phyloP scores from a whole-genome alignment of 2,329 filamentous ascomycete genomes.

The Exophiala aquamarina region DNA sequence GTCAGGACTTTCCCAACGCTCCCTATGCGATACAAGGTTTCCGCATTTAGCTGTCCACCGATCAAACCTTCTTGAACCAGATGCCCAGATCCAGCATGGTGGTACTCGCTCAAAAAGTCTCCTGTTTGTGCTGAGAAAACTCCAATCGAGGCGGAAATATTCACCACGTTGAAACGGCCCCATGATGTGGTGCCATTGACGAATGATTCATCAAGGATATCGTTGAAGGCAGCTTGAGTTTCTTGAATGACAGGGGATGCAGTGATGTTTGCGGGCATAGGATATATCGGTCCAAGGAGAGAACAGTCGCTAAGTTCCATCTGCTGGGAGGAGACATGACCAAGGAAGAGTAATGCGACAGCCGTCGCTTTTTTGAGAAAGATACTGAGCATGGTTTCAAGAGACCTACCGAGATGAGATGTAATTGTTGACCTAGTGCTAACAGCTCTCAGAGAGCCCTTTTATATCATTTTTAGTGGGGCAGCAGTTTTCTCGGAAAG shows the following conservation, averaged over 20 bases:
- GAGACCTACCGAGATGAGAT: too few species aligned
- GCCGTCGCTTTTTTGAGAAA: too few species aligned
- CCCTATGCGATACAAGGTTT: slow-evolving; percentile 33
- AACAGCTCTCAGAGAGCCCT: too few species aligned
- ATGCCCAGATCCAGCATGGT: slow-evolving; percentile 6
- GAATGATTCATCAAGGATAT: neutral
- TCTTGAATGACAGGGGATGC: slow-evolving; percentile 4
- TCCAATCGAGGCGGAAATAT: slow-evolving; percentile 4
- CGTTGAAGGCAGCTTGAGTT: slow-evolving; percentile 1
- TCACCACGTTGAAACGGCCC: slow-evolving; percentile 4
- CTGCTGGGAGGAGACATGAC: neutral
- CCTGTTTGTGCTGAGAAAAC: slow-evolving; percentile 12
- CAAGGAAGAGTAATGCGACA: too few species aligned
- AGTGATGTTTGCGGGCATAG: slow-evolving; percentile 1
- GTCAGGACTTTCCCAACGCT: slow-evolving; percentile 42
- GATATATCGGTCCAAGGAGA: slow-evolving; percentile 10
- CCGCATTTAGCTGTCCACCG: slow-evolving; percentile 11
- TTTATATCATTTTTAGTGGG: too few species aligned
- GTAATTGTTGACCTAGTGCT: too few species aligned
- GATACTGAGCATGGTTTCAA: too few species aligned
- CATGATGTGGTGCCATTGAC: slow-evolving; percentile 3
- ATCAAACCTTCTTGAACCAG: slow-evolving; percentile 1
- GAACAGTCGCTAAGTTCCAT: slow-evolving; percentile 6
- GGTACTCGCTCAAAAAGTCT: slow-evolving; percentile 5
- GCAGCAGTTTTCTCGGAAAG: too few species aligned